A percentile compares a stretch with the other conserved stretches of the same genome.
Conservation (phyloP, 352 stramenopile species). For the Phytophthora colocasiae region DNA sequence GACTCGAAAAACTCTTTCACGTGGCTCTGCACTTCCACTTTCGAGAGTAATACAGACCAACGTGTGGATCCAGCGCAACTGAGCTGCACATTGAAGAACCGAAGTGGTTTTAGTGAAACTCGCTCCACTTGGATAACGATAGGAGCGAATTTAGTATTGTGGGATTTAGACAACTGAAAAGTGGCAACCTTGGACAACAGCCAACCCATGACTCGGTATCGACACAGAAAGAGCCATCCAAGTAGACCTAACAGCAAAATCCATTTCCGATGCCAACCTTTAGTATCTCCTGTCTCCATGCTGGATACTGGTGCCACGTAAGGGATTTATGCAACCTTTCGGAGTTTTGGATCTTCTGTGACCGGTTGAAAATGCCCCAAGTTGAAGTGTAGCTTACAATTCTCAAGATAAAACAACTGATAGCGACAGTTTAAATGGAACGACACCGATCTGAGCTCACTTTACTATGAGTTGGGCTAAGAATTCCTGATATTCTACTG, state of each 20-base stretch:
- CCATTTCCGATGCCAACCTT: constrained; percentile 73
- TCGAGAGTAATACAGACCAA: constrained; percentile 57
- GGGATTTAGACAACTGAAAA: constrained; percentile 43
- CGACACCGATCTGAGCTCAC: constrained; percentile 10
- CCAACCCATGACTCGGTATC: constrained; percentile 62
- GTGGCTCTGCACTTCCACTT: constrained; percentile 54
- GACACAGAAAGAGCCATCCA: constrained; percentile 59
- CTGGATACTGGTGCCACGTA: constrained; percentile 10
- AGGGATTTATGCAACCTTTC: constrained; percentile 32
- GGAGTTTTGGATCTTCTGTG: constrained; percentile 22
- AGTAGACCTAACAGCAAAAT: constrained; percentile 47
- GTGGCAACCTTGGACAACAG: constrained; percentile 53
- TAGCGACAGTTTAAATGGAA: constrained; percentile 15
- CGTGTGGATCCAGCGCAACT: constrained; percentile 21
- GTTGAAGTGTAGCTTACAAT: constrained; percentile 13
- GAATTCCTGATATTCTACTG: constrained; percentile 71
- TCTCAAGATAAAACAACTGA: neutral
- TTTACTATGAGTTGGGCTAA: constrained; percentile 51
- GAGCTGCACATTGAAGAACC: constrained; percentile 59
- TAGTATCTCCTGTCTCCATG: constrained; percentile 27
- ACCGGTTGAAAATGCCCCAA: constrained; percentile 12
- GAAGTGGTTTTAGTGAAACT: constrained; percentile 51
- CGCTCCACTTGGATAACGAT: constrained; percentile 50
- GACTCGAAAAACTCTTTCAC: constrained; percentile 76
- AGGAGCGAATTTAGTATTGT: constrained; percentile 17